Conservation (phyloP, 208 protist genomes). For the Acanthamoeba rhysodes region DNA sequence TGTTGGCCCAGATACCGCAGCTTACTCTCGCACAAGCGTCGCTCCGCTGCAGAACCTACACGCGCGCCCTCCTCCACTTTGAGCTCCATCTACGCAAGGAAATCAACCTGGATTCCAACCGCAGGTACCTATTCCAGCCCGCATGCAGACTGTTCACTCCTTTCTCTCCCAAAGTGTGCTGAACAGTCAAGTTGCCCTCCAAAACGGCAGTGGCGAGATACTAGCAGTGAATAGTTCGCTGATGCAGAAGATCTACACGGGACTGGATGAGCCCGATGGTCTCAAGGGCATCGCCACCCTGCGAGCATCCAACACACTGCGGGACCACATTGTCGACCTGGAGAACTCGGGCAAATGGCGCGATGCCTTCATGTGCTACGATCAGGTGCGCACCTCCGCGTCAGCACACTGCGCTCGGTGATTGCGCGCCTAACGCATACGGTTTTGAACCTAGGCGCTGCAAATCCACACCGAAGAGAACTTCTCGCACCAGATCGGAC, state of each 20-base stretch:
- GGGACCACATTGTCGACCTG: constrained; percentile 82
- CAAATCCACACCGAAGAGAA: constrained; percentile 36
- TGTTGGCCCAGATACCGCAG: constrained; percentile 76
- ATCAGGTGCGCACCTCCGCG: constrained; percentile 18
- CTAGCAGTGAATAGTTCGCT: constrained; percentile 77
- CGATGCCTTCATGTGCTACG: constrained; percentile 79
- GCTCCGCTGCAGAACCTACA: constrained; percentile 72
- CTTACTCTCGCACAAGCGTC: constrained; percentile 76
- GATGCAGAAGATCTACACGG: constrained; percentile 85
- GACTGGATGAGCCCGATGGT: constrained; percentile 84
- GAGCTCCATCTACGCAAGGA: constrained; percentile 74
- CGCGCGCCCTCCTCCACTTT: constrained; percentile 80
- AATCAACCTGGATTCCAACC: background rate
- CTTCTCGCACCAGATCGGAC: constrained; percentile 70
- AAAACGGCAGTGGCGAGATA: background rate
- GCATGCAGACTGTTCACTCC: background rate
- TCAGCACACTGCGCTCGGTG: no score
- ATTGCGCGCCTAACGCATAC: no score
- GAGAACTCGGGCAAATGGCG: constrained; percentile 83
- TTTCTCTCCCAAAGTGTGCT: background rate
- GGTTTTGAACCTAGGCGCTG: constrained; percentile 6
- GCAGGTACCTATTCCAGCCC: background rate
- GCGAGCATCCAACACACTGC: constrained; percentile 48
- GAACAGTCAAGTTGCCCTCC: background rate
- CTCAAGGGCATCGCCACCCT: constrained; percentile 84